Base-by-base conservation (phyloP, 768 basidiomycete genomes). In the Cubamyces sp. region DNA sequence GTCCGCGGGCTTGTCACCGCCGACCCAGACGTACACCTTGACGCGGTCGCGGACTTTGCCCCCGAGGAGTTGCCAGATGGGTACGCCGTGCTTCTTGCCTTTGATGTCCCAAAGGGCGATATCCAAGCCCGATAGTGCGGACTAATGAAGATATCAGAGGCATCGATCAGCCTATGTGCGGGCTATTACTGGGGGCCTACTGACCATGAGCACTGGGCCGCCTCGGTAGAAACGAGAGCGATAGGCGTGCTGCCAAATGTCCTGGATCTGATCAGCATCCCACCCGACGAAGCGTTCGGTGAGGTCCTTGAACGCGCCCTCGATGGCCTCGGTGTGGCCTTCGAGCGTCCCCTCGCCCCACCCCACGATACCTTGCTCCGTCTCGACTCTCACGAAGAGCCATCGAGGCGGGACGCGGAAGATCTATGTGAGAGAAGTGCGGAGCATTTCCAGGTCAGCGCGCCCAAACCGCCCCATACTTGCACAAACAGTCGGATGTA, bases 41-140 rank as follows among this genome's bases (percentile, higher is more conserved):
- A 85, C 74, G 30, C 78, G 75, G 67, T 87, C 82, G 51, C 88
- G 80, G 19, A 89, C 85, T 70, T 84, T 85, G 5, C 88, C 89
- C 8, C 88, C 90, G 6, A 89, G 79, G 0, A 91, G 76, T 71
- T 87, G 75, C 77, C 78, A 82, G 23, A 82, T 68, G 1, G 76
- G 74, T 2, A 82, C 88, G 37, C 87, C 87, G 2, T 90, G 79
- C 37, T 84, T 85, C 74, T 88, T 89, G n/a, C 90, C 90, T 66
- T 90, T 90, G 74, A 91, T 87, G 68, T 90, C 89, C 89, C 89
- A 82, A 0, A 91, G 75, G 0, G 87, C 87, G 60, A 90, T 90
- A 71, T 89, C 87, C 30, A 90, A 72, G 0, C 87, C 86, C 1
- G 84, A 82, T 11, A 84, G 71, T 9, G 81, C 84, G 28, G 81